phyloP scores from a whole-genome alignment of 1,284 basidiomycete genomes.

The Mycosarcoma mackinlayi region DNA sequence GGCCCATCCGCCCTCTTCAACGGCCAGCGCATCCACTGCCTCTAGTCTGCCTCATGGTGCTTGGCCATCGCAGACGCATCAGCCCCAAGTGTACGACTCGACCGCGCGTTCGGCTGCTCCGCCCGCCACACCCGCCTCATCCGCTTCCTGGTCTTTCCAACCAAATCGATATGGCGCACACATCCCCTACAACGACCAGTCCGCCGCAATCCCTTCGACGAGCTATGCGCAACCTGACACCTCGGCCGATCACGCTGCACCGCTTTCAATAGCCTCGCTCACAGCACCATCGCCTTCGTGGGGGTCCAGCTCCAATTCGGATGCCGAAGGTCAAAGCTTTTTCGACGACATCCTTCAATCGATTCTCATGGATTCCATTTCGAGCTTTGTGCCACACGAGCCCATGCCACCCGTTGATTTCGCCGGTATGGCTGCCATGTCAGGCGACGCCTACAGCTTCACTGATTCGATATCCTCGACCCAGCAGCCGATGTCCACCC shows the following conservation, averaged over 20 bases:
- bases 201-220: conserved; percentile 6
- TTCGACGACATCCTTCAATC: conserved; percentile 51
- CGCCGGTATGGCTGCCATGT: conserved; percentile 2
- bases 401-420: conserved; percentile 18
- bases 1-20: neutral
- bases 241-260: conserved; percentile 7
- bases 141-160: conserved; percentile 15
- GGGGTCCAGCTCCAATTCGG: conserved; percentile 38
- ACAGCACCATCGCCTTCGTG: conserved; percentile 40
- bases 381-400: conserved; percentile 44
- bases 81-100: conserved; percentile 14
- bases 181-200: conserved; percentile 26
- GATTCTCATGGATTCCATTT: conserved; percentile 51
- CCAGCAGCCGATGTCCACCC: conserved; percentile 11
- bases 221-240: conserved; percentile 7
- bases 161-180: conserved; percentile 28
- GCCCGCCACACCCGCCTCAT: conserved; percentile 5
- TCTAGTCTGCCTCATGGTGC: conserved; percentile 5
- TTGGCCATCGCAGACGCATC: conserved; percentile 18
- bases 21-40: conserved; percentile 5
- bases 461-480: conserved; percentile 8
- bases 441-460: conserved; percentile 21
- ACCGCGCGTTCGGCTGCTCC: neutral
- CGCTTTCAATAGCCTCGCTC: conserved; percentile 37
- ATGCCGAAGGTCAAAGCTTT: conserved; percentile 38